Evolutionary conservation across 2,329 filamentous ascomycete genomes (phyloP), one percentile per base, ranked within the genome.

Genomic region (Blumeria hordei): DNA sequence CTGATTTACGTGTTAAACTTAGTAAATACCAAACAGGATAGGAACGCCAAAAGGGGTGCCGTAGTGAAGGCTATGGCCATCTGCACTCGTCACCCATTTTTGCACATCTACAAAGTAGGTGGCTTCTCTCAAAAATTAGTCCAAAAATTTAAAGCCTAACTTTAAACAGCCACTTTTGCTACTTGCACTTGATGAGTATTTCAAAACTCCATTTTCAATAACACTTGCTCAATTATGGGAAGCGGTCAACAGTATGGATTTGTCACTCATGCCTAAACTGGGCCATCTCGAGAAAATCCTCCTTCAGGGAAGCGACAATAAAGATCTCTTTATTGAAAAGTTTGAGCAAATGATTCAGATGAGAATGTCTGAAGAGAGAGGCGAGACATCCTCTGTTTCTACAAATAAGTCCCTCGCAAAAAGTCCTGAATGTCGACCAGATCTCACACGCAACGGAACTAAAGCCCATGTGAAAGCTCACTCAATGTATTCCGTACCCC

Each of bases 11-110:
- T 98, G 54, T 72, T 98, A 60, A 98, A 98, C 67, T 70, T 98
- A 65, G 92, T 98, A 62, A 96, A 98, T 67, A 98, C 90, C 7
- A 96, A 96, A 68, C 87, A 94, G 67, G 92, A 98, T 71, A 90
- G 85, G 64, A 83, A 83, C 18, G 86, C 86, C 51, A 93, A 92
- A 69, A 81, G 92, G 75, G 92, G 92, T 57, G 92, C 92, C 18
- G 76, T 95, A 53, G 90, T 96, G 57, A 96, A 96, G 67, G 87
- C 92, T 44, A 98, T 98, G 92, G 92, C 92, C 34, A 95, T 98
- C 61, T 98, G 92, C 72, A 98, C 92, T 7, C 76, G 92, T 45
- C 92, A 98, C 71, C 88, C 92, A 3, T 98, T 98, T 68, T 71
- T 98, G 61, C 92, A 98, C 69, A 98, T 98, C 59, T 98, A 98